Conservation (phyloP, 108 stramenopile genomes). For the Cyclostephanos tholiformis region DNA sequence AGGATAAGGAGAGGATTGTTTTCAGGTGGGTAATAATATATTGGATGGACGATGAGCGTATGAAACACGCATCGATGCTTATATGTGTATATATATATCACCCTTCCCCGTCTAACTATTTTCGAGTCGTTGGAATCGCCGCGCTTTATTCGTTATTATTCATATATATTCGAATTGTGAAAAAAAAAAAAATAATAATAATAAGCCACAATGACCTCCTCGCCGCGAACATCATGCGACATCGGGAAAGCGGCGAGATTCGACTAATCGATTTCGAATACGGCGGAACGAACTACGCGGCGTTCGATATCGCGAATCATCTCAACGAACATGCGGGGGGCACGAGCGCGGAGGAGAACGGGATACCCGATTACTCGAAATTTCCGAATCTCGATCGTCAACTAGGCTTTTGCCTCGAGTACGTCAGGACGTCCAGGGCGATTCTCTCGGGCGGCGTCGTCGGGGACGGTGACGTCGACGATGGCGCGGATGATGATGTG, state of each 20-base stretch:
- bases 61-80: too few species aligned
- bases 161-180: too few species aligned
- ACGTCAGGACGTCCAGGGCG: constrained; percentile 45
- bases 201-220: constrained; percentile 92
- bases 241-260: constrained; percentile 43
- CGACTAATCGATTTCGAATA: constrained; percentile 94
- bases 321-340: constrained; percentile 91
- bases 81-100: too few species aligned
- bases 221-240: constrained; percentile 74
- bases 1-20: neutral
- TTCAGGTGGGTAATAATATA: neutral
- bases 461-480: constrained; percentile 5
- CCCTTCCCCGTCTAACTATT: too few species aligned
- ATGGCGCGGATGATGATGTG: constrained; percentile 17
- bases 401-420: constrained; percentile 57
- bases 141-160: too few species aligned
- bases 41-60: too few species aligned
- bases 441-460: neutral
- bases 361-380: constrained; percentile 61
- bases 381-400: constrained; percentile 58
- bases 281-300: constrained; percentile 76
- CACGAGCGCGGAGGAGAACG: constrained; percentile 47
- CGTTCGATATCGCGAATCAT: constrained; percentile 93
- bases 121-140: too few species aligned
- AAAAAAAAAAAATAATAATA: too few species aligned